Evolutionary conservation across 2,329 filamentous ascomycete genomes (phyloP).

Genomic region (Chaetomiaceae sp.): DNA sequence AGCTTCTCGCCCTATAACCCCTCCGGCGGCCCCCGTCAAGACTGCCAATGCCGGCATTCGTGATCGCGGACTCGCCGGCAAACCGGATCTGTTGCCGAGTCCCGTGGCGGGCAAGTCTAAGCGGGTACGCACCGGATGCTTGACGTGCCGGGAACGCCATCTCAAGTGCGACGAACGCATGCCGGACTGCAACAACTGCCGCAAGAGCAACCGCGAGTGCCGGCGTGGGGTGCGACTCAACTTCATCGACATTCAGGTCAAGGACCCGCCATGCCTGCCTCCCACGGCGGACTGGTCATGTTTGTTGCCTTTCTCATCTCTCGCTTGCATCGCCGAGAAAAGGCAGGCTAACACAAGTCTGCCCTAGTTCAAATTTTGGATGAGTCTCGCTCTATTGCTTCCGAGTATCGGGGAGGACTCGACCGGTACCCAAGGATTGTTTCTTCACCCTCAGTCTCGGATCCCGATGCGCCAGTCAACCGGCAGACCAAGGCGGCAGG

Average conservation of each 20-base stretch:
- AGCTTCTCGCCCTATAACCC: not conserved
- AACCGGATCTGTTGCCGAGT: slow-evolving; percentile 9
- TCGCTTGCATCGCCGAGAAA: not conserved
- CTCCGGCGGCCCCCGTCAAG: not conserved
- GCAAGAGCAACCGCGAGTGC: slow-evolving; percentile 80
- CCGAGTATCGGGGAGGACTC: slow-evolving; percentile 78
- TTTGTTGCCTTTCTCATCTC: slow-evolving; percentile 30
- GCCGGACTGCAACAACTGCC: slow-evolving; percentile 68
- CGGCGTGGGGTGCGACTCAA: slow-evolving; percentile 83
- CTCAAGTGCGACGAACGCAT: slow-evolving; percentile 81
- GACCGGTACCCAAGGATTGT: slow-evolving; percentile 59
- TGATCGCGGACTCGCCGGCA: slow-evolving; percentile 2
- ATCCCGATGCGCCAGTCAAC: slow-evolving; percentile 20
- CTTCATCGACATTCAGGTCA: slow-evolving; percentile 80
- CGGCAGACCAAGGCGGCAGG: not conserved
- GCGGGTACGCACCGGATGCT: slow-evolving; percentile 81
- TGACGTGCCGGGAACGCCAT: slow-evolving; percentile 86
- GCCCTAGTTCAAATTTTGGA: slow-evolving; percentile 69
- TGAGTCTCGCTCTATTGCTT: slow-evolving; percentile 84
- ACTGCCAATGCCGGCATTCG: slow-evolving; percentile 1
- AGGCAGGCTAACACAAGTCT: slow-evolving; percentile 8
- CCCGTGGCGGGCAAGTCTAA: slow-evolving; percentile 58
- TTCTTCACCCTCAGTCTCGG: slow-evolving; percentile 28
- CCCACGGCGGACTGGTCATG: slow-evolving; percentile 61
- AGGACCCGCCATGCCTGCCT: slow-evolving; percentile 59